Evolutionary conservation across 495 filamentous ascomycete species (phyloP).

Genomic region (Alectoria sarmentosa): DNA sequence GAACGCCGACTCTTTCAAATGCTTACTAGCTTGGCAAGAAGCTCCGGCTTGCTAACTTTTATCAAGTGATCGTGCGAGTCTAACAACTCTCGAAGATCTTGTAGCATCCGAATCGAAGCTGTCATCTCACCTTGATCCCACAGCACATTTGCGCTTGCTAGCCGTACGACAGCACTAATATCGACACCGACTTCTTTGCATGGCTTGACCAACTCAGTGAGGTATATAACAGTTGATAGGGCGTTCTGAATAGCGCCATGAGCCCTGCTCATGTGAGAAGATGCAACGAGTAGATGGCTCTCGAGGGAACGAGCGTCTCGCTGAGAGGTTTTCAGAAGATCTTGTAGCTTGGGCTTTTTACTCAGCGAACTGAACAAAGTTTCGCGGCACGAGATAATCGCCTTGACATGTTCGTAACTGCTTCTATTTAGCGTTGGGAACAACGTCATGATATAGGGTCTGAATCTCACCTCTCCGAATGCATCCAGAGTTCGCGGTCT

Average conservation of each 20-base stretch:
- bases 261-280: slow-evolving; percentile 64
- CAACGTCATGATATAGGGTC: background rate
- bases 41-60: slow-evolving; percentile 63
- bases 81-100: slow-evolving; percentile 57
- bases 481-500: slow-evolving; percentile 66
- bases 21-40: slow-evolving; percentile 77
- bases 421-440: slow-evolving; percentile 23
- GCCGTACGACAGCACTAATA: slow-evolving; percentile 62
- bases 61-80: slow-evolving; percentile 64
- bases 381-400: slow-evolving; percentile 74
- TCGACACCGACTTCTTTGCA: slow-evolving; percentile 63
- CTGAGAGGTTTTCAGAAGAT: slow-evolving; percentile 46
- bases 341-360: slow-evolving; percentile 54
- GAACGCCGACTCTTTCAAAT: background rate
- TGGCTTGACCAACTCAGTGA: slow-evolving; percentile 62
- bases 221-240: slow-evolving; percentile 69
- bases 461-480: slow-evolving; percentile 57
- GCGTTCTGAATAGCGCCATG: slow-evolving; percentile 82
- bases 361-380: slow-evolving; percentile 76
- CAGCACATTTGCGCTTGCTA: slow-evolving; percentile 80
- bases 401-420: slow-evolving; percentile 74
- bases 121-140: slow-evolving; percentile 93
- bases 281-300: slow-evolving; percentile 62
- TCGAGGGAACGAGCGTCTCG: slow-evolving; percentile 64
- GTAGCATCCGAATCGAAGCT: slow-evolving; percentile 84